phyloP scores from a whole-genome alignment of 2,329 filamentous ascomycete genomes.

The Hymenoscyphus linearis region DNA sequence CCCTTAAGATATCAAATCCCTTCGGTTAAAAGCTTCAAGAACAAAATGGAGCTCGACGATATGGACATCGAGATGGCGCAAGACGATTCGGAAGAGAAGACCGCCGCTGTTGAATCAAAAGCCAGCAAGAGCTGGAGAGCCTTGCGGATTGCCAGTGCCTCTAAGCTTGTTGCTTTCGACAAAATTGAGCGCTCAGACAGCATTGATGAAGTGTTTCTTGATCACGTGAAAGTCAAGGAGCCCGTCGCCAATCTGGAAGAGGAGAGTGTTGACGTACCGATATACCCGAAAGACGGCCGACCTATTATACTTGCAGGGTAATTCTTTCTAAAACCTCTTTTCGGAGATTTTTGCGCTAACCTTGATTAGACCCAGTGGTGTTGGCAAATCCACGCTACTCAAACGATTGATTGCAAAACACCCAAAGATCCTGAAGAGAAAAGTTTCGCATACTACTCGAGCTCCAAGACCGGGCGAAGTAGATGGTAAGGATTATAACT shows the following conservation, averaged over 20 bases:
- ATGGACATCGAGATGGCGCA: constrained; percentile 81
- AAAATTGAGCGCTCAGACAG: constrained; percentile 81
- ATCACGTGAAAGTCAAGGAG: constrained; percentile 36
- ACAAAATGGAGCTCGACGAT: constrained; percentile 71
- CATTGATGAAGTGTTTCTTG: constrained; percentile 52
- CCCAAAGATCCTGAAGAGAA: constrained; percentile 58
- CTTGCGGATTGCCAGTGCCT: constrained; percentile 70
- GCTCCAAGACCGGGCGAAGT: constrained; percentile 44
- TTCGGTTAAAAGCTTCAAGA: constrained; percentile 63
- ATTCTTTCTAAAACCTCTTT: too few species aligned
- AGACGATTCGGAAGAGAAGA: constrained; percentile 49
- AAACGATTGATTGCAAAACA: constrained; percentile 58
- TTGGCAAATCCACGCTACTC: constrained; percentile 59
- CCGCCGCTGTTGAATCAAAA: constrained; percentile 62
- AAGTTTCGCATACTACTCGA: constrained; percentile 51
- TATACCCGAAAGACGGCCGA: constrained; percentile 43
- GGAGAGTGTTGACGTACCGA: constrained; percentile 29
- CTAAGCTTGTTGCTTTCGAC: constrained; percentile 73
- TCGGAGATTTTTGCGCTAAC: too few species aligned
- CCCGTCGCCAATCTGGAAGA: constrained; percentile 31
- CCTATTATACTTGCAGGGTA: constrained; percentile 59
- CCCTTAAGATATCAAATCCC: constrained; percentile 62
- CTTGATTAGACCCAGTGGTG: constrained; percentile 44
- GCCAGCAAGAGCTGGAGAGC: constrained; percentile 89
- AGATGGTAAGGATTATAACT: constrained; percentile 48